phyloP scores from a whole-genome alignment of 768 basidiomycete genomes.

The Pleurotus citrinopileatus region DNA sequence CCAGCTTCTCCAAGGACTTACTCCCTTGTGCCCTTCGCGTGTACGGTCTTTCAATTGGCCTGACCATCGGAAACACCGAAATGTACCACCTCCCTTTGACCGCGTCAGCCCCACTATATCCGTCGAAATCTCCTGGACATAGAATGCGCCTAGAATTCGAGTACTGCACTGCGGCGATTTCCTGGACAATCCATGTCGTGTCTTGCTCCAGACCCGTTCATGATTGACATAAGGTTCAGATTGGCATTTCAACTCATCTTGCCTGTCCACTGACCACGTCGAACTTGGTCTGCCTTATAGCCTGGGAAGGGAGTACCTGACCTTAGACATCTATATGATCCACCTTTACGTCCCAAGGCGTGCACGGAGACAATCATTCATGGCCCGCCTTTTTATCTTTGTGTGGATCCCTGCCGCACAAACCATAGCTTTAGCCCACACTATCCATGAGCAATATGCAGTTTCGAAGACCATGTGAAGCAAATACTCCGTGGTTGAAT shows the following conservation, averaged over 20 bases:
- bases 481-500: neutral
- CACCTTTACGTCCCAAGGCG: too few relatives aligned
- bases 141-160: neutral
- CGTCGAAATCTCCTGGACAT: neutral
- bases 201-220: neutral
- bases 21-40: neutral
- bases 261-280: neutral
- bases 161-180: conserved; percentile 7
- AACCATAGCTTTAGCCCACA: neutral
- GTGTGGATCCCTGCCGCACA: neutral
- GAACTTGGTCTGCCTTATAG: too few relatives aligned
- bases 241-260: too few relatives aligned
- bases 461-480: neutral
- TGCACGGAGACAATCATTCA: neutral
- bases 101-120: conserved; percentile 3
- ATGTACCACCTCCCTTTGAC: neutral
- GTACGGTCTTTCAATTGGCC: neutral
- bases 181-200: neutral
- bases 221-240: neutral
- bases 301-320: too few relatives aligned
- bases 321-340: too few relatives aligned
- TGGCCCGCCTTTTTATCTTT: neutral
- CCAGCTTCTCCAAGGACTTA: neutral
- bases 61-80: neutral
- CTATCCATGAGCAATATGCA: neutral